Evolutionary conservation across 2,329 filamentous ascomycete species (phyloP).

Genomic region (Penicillium corylophilum): DNA sequence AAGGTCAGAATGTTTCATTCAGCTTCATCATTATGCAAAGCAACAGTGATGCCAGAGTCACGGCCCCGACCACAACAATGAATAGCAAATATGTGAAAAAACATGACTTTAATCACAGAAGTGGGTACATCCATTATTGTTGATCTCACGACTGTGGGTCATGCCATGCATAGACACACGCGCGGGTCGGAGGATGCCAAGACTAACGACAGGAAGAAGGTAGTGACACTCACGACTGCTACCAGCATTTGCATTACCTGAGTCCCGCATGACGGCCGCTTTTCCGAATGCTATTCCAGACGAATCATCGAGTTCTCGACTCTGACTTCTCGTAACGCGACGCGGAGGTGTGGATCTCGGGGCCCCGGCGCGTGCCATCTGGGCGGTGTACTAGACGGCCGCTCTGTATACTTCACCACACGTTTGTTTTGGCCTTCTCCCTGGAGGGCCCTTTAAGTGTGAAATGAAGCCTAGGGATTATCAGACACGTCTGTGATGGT

Average conservation of each 20-base stretch:
- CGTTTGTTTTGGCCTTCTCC: background rate
- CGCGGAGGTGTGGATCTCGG: constrained; percentile 2
- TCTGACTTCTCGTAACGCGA: constrained; percentile 41
- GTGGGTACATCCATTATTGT: background rate
- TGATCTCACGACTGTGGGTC: background rate
- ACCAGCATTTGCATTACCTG: constrained; percentile 4
- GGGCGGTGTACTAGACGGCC: constrained; percentile 8
- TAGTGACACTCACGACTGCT: constrained; percentile 9
- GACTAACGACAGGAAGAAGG: background rate
- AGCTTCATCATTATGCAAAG: background rate
- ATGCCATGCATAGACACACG: background rate
- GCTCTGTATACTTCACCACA: background rate
- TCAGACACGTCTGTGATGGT: background rate
- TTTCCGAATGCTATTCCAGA: constrained; percentile 2
- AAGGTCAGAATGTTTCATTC: constrained; percentile 8
- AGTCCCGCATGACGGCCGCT: background rate
- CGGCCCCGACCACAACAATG: too few relatives aligned
- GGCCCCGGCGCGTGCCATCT: constrained; percentile 7
- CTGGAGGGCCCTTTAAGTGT: background rate
- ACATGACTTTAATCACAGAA: background rate
- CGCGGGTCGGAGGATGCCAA: background rate
- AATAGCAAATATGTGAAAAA: too few relatives aligned
- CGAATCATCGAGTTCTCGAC: constrained; percentile 29
- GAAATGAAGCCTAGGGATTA: background rate
- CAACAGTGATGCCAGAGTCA: too few relatives aligned